Conservation (phyloP, 2,329 filamentous ascomycete genomes). For the Colletotrichum neosansevieriae region DNA sequence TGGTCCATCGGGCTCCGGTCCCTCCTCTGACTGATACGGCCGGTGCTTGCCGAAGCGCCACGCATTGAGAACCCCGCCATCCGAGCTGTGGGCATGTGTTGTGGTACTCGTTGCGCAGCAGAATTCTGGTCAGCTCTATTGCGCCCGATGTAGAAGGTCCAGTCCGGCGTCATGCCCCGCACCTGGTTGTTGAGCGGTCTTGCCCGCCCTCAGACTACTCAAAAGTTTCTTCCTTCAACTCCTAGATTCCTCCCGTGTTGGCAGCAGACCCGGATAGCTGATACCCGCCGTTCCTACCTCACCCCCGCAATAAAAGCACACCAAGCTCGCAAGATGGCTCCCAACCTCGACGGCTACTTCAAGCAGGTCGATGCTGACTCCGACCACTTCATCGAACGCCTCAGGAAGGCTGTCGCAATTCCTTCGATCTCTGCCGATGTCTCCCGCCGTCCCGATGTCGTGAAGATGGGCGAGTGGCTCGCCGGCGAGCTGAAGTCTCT, state of each 20-base stretch:
- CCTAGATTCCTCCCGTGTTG: constrained; percentile 34
- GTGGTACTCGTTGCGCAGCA: constrained; percentile 30
- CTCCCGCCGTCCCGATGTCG: constrained; percentile 87
- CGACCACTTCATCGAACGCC: constrained; percentile 86
- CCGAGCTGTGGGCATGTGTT: constrained; percentile 34
- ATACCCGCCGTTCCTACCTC: constrained; percentile 58
- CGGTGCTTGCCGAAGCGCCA: constrained; percentile 34
- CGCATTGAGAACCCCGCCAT: constrained; percentile 39
- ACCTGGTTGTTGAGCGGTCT: constrained; percentile 50
- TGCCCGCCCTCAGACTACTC: constrained; percentile 33
- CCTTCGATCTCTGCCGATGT: constrained; percentile 95
- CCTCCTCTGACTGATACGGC: constrained; percentile 32
- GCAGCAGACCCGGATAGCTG: constrained; percentile 28
- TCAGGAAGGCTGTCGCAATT: constrained; percentile 93
- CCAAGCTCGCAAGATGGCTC: constrained; percentile 82
- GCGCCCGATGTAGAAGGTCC: constrained; percentile 40
- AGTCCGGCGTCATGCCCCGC: constrained; percentile 58
- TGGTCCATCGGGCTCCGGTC: constrained; percentile 3
- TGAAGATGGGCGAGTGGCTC: constrained; percentile 96
- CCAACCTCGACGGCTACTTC: constrained; percentile 92
- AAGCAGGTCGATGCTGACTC: constrained; percentile 87
- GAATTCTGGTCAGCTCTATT: constrained; percentile 40
- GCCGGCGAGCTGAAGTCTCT: constrained; percentile 84
- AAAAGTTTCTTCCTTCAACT: constrained; percentile 36
- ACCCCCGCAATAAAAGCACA: constrained; percentile 66